A percentile compares a stretch with the other conserved stretches of the same genome.
Conservation (phyloP, 768 basidiomycete genomes). For the Phanerochaete carnosa region DNA sequence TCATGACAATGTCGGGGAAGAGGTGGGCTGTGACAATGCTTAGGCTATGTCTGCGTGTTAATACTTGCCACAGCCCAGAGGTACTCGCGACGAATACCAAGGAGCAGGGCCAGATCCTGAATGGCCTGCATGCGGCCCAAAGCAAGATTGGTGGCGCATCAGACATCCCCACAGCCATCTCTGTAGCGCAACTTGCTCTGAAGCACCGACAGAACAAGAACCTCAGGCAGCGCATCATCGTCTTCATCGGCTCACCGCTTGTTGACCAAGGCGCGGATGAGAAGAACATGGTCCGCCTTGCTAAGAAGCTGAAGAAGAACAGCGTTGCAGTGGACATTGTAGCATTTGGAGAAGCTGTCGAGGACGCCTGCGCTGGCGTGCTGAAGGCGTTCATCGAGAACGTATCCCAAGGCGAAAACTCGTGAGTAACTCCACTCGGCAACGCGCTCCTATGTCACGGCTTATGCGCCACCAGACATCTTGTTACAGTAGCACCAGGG, state of each 20-base stretch:
- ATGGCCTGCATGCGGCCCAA: conserved; percentile 69
- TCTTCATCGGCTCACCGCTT: conserved; percentile 91
- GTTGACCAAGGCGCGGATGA: conserved; percentile 67
- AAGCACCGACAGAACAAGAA: conserved; percentile 99
- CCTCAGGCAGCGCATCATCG: conserved; percentile 91
- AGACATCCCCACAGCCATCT: conserved; percentile 88
- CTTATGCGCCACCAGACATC: conserved; percentile 52
- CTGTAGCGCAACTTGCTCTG: conserved; percentile 91
- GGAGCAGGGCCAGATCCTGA: conserved; percentile 88
- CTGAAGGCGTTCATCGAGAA: conserved; percentile 82
- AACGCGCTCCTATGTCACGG: not conserved
- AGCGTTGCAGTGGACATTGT: conserved; percentile 95
- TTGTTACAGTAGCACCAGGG: conserved; percentile 76
- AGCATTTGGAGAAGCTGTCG: conserved; percentile 87
- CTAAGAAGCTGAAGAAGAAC: conserved; percentile 99
- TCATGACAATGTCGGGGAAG: conserved; percentile 98
- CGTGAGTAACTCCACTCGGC: conserved; percentile 46
- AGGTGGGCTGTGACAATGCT: conserved; percentile 46
- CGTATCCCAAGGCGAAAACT: conserved; percentile 79
- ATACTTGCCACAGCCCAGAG: conserved; percentile 61
- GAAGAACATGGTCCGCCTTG: conserved; percentile 79
- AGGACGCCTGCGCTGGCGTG: conserved; percentile 66
- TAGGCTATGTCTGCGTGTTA: not conserved
- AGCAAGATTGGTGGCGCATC: conserved; percentile 75
- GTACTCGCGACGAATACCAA: conserved; percentile 96